Percentiles rank a stretch among this genome's conserved stretches.
Evolutionary conservation across 345 rosid genomes (phyloP).

Genomic region (Salix brachista): DNA sequence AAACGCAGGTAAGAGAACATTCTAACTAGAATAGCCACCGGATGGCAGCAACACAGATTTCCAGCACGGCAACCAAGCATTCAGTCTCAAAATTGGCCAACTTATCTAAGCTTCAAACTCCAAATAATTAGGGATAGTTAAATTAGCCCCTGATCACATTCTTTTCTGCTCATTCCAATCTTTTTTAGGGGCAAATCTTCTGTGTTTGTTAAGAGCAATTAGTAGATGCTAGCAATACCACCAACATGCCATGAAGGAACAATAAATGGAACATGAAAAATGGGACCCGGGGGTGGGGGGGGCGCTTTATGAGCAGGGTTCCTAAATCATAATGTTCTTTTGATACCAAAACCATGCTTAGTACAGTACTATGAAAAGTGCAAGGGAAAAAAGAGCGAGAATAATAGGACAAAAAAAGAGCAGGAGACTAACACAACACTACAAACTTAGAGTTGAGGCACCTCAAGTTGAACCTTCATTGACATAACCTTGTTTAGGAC

Average conservation of each 20-base stretch:
- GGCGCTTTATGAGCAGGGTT: not conserved
- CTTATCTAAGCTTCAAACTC: not conserved
- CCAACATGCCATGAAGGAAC: not conserved
- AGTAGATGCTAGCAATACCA: not conserved
- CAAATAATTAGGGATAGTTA: not conserved
- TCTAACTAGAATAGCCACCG: not conserved
- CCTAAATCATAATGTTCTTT: not conserved
- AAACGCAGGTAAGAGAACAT: not conserved
- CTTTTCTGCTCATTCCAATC: not conserved
- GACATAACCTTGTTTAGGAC: slow-evolving; percentile 45
- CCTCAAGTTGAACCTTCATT: slow-evolving; percentile 15
- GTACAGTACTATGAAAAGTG: not conserved
- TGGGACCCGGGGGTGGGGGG: not conserved
- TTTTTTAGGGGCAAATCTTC: not conserved
- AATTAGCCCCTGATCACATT: not conserved
- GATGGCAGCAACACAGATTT: not conserved
- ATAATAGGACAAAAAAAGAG: not conserved
- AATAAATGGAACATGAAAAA: not conserved
- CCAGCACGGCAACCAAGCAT: not conserved
- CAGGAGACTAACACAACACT: not conserved
- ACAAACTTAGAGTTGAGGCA: not conserved
- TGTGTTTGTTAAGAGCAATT: not conserved
- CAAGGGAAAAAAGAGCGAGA: not conserved
- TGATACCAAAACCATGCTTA: not conserved
- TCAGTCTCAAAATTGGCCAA: not conserved